Evolutionary conservation across 768 basidiomycete genomes (phyloP).

Genomic region (Tricholoma sp.): DNA sequence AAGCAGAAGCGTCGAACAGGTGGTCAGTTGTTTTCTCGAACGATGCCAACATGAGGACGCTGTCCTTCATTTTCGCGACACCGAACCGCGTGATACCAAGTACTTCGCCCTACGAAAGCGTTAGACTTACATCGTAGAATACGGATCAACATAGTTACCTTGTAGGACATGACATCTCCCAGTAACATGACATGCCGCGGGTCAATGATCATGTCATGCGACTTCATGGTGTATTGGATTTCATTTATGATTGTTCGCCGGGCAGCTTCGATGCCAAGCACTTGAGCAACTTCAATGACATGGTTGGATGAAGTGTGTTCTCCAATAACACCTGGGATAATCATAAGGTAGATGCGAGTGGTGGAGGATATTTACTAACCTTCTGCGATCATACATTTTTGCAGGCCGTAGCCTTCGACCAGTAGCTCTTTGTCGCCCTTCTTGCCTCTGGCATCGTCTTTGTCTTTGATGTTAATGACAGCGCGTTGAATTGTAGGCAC

Average conservation of each 20-base stretch:
- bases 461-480: constrained; percentile 93
- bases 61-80: constrained; percentile 99
- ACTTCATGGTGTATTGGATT: constrained; percentile 95
- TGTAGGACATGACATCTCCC: constrained; percentile 98
- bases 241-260: constrained; percentile 92
- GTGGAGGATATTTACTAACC: constrained; percentile 40
- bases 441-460: constrained; percentile 70
- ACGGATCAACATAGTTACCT: constrained; percentile 42
- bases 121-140: background rate
- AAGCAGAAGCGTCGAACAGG: constrained; percentile 94
- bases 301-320: constrained; percentile 93
- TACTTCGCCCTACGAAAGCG: constrained; percentile 73
- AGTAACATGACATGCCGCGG: constrained; percentile 98
- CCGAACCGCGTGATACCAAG: constrained; percentile 98
- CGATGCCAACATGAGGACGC: constrained; percentile 96
- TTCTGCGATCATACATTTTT: constrained; percentile 96
- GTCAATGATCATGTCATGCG: constrained; percentile 98
- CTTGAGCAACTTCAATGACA: constrained; percentile 91
- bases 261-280: constrained; percentile 98
- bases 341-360: background rate
- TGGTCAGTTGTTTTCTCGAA: constrained; percentile 99
- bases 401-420: constrained; percentile 95
- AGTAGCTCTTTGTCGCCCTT: constrained; percentile 89
- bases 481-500: constrained; percentile 85
- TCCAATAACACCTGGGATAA: constrained; percentile 75